Conservation (phyloP, 331 rosid species). For the Stylosanthes scabra region DNA sequence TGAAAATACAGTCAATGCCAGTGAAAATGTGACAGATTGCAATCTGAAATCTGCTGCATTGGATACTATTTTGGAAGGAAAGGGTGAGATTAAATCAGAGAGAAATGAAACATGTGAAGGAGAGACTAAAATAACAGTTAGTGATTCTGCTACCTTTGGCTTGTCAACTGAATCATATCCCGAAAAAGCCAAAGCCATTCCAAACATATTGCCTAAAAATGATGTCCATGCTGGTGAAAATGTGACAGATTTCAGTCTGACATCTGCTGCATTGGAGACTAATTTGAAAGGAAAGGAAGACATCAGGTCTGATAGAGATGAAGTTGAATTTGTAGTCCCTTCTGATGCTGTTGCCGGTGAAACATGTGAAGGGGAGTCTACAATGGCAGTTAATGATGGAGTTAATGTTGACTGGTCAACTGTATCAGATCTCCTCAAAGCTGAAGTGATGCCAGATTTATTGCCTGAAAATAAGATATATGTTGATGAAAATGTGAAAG, state of each 20-base stretch:
- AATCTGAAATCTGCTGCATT: constrained; percentile 23
- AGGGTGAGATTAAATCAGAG: constrained; percentile 35
- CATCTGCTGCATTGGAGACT: constrained; percentile 23
- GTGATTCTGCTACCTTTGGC: constrained; percentile 12
- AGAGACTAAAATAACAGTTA: constrained; percentile 2
- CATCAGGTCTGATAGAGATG: constrained; percentile 32
- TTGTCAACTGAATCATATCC: constrained; percentile 46
- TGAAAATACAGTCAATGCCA: constrained; percentile 28
- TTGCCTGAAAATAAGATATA: constrained; percentile 30
- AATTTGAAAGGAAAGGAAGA: constrained; percentile 37
- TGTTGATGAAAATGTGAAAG: constrained; percentile 35
- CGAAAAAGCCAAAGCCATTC: constrained; percentile 39
- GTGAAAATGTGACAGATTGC: constrained; percentile 37
- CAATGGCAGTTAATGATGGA: constrained; percentile 42
- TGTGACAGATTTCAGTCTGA: constrained; percentile 30
- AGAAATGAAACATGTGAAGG: not conserved
- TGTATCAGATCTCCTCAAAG: constrained; percentile 40
- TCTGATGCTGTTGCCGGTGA: constrained; percentile 41
- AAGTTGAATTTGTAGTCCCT: constrained; percentile 36
- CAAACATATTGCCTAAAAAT: constrained; percentile 37
- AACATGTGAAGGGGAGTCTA: constrained; percentile 38
- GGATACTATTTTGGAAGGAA: constrained; percentile 34
- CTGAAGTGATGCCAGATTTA: constrained; percentile 30
- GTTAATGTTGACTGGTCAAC: constrained; percentile 39
- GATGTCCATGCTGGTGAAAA: constrained; percentile 29